Evolutionary conservation across 371 early-diverging fungal genomes (phyloP).

Genomic region (Circinella umbellata): DNA sequence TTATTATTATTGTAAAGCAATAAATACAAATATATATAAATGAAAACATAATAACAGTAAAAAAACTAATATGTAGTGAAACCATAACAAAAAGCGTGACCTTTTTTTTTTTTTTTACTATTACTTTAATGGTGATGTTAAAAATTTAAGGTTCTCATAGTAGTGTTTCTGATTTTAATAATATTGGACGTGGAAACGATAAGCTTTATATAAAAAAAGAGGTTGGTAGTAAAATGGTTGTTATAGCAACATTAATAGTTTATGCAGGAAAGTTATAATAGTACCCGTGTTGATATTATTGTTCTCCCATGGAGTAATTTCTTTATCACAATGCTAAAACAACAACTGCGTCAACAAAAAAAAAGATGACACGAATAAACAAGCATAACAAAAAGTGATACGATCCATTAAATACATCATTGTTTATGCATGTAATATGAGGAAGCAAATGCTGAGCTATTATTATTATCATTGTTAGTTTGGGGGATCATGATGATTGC

Average conservation of each 20-base stretch:
- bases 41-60: background rate
- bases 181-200: too few species aligned
- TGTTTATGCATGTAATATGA: background rate
- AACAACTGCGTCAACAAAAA: background rate
- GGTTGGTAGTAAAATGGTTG: too few species aligned
- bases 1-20: too few species aligned
- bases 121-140: too few species aligned
- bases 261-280: background rate
- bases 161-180: background rate
- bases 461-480: background rate
- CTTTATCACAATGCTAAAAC: too few species aligned
- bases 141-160: too few species aligned
- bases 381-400: conserved; percentile 10
- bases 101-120: background rate
- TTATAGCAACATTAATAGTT: too few species aligned
- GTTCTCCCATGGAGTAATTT: too few species aligned
- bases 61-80: background rate
- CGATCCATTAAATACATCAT: background rate
- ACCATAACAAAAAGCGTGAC: too few species aligned
- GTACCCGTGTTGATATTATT: too few species aligned
- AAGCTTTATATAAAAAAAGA: too few species aligned
- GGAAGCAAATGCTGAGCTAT: background rate
- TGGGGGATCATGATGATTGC: too few species aligned
- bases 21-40: background rate
- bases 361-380: conserved; percentile 11